A percentile compares a stretch with the other conserved stretches of the same genome.
These are phyloP conservation scores for Mercurialis annua DNA, from an alignment of 345 rosid genomes.

Conservation along the genomic window DNA sequence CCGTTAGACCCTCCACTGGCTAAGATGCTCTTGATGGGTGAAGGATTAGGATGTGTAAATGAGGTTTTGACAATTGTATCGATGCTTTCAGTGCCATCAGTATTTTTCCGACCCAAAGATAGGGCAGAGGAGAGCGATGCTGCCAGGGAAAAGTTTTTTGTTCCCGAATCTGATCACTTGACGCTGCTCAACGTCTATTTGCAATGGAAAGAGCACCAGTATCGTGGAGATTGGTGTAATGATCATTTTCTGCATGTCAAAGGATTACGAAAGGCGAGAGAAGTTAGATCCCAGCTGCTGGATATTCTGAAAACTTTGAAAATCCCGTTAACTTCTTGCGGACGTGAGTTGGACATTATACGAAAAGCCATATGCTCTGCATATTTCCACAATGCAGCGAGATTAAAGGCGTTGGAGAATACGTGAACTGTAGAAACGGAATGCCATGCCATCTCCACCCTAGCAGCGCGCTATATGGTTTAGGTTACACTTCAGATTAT, in stretches of 20 bases:
- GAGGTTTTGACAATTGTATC: conserved; percentile 98
- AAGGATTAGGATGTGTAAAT: conserved; percentile 62
- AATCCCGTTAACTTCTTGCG: conserved; percentile 73
- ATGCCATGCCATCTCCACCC: conserved; percentile 97
- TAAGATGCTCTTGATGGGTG: conserved; percentile 98
- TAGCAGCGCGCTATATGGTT: conserved; percentile 84
- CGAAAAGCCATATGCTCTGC: conserved; percentile 92
- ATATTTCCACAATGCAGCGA: conserved; percentile 90
- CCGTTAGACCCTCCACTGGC: conserved; percentile 98
- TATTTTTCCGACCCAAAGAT: conserved; percentile 93
- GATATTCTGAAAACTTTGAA: conserved; percentile 82
- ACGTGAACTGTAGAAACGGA: conserved; percentile 77
- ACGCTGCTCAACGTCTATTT: conserved; percentile 78
- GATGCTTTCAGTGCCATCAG: conserved; percentile 98
- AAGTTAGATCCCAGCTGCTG: conserved; percentile 90
- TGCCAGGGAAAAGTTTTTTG: conserved; percentile 82
- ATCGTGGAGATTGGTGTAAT: conserved; percentile 93
- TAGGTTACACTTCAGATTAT: conserved; percentile 81
- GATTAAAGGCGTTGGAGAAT: conserved; percentile 91
- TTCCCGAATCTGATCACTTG: conserved; percentile 93
- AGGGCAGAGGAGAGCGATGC: conserved; percentile 96
- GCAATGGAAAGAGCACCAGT: conserved; percentile 95
- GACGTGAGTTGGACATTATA: conserved; percentile 67
- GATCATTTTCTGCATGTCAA: conserved; percentile 84
- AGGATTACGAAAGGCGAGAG: conserved; percentile 83